Percentiles rank a stretch among this genome's conserved stretches.
Evolutionary conservation across 441 rosid species (phyloP).

Genomic region (Metrosideros polymorpha): DNA sequence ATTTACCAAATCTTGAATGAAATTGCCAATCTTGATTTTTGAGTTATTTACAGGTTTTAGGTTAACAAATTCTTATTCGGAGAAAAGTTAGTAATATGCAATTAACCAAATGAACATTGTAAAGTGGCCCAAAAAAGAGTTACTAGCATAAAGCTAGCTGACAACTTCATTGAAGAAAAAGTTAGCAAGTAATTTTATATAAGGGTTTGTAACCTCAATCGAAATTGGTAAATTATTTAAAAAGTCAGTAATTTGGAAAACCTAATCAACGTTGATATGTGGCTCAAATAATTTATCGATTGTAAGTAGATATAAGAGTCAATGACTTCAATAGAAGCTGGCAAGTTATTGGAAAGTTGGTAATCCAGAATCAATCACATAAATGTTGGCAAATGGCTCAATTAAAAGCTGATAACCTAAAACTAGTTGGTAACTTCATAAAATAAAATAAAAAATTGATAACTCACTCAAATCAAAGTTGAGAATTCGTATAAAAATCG

Average conservation of each 20-base stretch:
- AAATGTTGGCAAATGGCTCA: not conserved
- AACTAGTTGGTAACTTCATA: too few relatives aligned
- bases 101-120: not conserved
- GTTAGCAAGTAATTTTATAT: not conserved
- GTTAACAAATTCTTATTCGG: not conserved
- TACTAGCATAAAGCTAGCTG: not conserved
- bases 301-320: not conserved
- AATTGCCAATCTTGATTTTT: not conserved
- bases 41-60: not conserved
- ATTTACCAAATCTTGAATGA: not conserved
- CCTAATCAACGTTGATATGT: not conserved
- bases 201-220: too few relatives aligned
- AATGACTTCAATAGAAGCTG: not conserved
- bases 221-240: too few relatives aligned
- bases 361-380: not conserved
- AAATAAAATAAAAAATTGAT: fast-evolving
- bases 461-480: not conserved
- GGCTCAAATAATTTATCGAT: not conserved
- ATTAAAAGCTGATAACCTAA: not conserved
- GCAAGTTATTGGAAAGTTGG: not conserved
- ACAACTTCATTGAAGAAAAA: not conserved
- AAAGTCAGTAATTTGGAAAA: not conserved
- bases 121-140: not conserved
- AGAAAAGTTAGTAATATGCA: not conserved
- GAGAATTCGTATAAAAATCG: not conserved